These are phyloP conservation scores for Suillus cothurnatus DNA, from an alignment of 768 basidiomycete species.

Conservation along the genomic window DNA sequence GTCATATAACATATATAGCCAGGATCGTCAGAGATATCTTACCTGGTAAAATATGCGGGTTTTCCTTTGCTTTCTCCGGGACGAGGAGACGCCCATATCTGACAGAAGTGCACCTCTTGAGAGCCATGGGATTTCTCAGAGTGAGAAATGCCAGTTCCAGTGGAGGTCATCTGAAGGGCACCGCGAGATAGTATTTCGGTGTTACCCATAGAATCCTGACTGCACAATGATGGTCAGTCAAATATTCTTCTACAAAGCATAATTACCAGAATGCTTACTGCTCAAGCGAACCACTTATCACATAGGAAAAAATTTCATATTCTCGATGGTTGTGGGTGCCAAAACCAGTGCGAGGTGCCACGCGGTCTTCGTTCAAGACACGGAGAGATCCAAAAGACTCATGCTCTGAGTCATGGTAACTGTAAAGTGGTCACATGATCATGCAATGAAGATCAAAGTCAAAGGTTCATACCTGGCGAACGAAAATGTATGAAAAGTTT, in stretches of 20 bases:
- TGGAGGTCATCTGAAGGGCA: slow-evolving; percentile 87
- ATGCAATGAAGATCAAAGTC: slow-evolving; percentile 22
- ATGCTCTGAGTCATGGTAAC: slow-evolving; percentile 62
- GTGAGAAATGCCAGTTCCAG: slow-evolving; percentile 91
- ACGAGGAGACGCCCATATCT: slow-evolving; percentile 67
- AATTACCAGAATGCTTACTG: slow-evolving; percentile 53
- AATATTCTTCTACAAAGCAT: background rate
- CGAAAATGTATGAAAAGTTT: slow-evolving; percentile 85
- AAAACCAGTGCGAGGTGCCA: slow-evolving; percentile 75
- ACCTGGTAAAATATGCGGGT: slow-evolving; percentile 87
- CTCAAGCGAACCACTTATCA: slow-evolving; percentile 76
- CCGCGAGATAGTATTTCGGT: slow-evolving; percentile 87
- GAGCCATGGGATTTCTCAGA: slow-evolving; percentile 62
- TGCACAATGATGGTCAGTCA: slow-evolving; percentile 27
- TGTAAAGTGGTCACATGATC: slow-evolving; percentile 20
- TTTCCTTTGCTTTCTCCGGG: slow-evolving; percentile 23
- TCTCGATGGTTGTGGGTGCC: slow-evolving; percentile 82
- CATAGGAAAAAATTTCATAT: slow-evolving; percentile 92
- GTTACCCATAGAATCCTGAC: slow-evolving; percentile 92
- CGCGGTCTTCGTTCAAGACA: slow-evolving; percentile 94
- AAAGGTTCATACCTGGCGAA: slow-evolving; percentile 58
- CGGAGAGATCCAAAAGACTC: slow-evolving; percentile 73
- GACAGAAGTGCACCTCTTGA: slow-evolving; percentile 58
- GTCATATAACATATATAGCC: background rate
- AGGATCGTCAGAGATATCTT: slow-evolving; percentile 8